Conservation (phyloP, 1,284 basidiomycete species). For the Coriolopsis trogii region DNA sequence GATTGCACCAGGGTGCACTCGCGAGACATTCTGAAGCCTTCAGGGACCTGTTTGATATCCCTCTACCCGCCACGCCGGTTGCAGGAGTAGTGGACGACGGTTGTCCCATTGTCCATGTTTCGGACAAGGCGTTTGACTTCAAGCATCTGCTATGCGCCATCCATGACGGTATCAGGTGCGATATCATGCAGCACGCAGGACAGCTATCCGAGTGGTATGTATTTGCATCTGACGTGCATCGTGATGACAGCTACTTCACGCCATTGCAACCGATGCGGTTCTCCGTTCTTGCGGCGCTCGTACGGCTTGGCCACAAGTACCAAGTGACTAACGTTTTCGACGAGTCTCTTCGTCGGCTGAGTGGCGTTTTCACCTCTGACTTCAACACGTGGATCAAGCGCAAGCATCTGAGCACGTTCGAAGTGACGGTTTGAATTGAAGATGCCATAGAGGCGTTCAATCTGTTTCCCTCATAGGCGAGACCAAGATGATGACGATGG, state of each 20-base stretch:
- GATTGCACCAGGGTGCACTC: constrained; percentile 2
- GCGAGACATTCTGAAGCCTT: constrained; percentile 2
- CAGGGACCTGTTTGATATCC: not conserved
- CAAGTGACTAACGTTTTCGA: not conserved
- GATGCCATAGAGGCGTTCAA: not conserved
- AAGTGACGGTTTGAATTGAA: not conserved
- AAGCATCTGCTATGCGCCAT: not conserved
- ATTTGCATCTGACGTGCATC: too few relatives aligned
- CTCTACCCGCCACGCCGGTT: not conserved
- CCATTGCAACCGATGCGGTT: not conserved
- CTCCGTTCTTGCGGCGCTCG: not conserved
- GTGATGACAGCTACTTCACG: not conserved
- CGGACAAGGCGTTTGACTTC: not conserved
- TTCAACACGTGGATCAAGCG: not conserved
- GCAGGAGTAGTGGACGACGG: not conserved
- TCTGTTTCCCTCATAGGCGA: not conserved
- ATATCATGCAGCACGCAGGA: too few relatives aligned
- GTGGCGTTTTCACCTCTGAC: not conserved
- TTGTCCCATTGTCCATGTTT: not conserved
- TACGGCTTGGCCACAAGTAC: constrained; percentile 11
- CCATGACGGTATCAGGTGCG: not conserved
- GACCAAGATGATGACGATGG: not conserved
- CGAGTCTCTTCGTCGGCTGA: not conserved
- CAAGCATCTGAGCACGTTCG: not conserved
- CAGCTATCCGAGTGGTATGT: too few relatives aligned